phyloP scores from a whole-genome alignment of 305 asterid species.

The Rubia tinctorum region DNA sequence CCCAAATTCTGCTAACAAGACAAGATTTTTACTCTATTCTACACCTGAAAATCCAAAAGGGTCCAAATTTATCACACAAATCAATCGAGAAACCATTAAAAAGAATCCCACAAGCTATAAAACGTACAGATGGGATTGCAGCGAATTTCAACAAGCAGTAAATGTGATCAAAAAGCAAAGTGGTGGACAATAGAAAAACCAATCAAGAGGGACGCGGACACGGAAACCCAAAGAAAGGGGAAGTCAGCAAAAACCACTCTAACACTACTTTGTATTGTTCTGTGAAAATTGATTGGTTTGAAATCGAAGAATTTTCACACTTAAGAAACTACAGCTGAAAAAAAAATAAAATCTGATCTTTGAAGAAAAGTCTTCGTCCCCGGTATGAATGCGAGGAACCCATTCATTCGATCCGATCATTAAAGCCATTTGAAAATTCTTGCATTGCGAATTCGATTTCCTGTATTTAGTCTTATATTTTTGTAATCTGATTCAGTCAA shows the following conservation, averaged over 20 bases:
- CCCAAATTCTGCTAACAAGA: background rate
- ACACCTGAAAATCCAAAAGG: conserved; percentile 8
- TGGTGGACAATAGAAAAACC: conserved; percentile 8
- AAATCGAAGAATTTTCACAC: conserved; percentile 10
- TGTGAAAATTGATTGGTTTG: conserved; percentile 2
- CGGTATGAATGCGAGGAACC: conserved; percentile 10
- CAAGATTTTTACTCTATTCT: background rate
- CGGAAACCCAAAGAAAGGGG: conserved; percentile 19
- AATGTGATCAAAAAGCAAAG: conserved; percentile 11
- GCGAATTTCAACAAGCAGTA: conserved; percentile 4
- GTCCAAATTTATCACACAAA: conserved; percentile 5
- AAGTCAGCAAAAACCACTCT: conserved; percentile 21
- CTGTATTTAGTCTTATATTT: background rate
- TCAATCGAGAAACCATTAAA: background rate
- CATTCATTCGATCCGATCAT: conserved; percentile 3
- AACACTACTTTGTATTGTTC: background rate
- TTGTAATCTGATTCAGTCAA: background rate
- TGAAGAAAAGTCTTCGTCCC: conserved; percentile 18
- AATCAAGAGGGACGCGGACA: conserved; percentile 23
- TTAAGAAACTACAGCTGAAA: background rate
- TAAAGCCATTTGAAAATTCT: conserved; percentile 3
- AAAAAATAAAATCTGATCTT: background rate
- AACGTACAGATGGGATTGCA: conserved; percentile 14
- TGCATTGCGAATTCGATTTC: background rate
- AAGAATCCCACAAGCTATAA: background rate